Conservation (phyloP, 805 yeast genomes). For the Candida suzukii region DNA sequence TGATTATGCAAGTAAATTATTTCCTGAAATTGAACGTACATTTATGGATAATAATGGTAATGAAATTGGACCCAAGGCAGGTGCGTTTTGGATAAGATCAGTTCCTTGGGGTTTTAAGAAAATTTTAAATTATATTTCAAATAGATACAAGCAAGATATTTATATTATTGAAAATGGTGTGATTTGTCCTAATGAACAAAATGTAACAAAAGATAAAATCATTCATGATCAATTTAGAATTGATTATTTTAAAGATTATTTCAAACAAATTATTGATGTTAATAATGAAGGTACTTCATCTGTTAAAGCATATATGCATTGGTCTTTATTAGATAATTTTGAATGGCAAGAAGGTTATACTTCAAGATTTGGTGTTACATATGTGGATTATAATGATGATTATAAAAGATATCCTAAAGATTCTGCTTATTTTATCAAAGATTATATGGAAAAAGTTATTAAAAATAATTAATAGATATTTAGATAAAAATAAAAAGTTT, state of each 20-base stretch:
- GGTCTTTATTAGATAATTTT: conserved; percentile 1
- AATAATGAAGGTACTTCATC: not conserved
- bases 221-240: not conserved
- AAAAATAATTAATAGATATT: too few relatives aligned
- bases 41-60: not conserved
- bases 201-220: not conserved
- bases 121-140: not conserved
- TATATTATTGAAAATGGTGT: conserved; percentile 1
- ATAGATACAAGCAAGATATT: not conserved
- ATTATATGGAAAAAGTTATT: too few relatives aligned
- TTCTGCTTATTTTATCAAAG: not conserved
- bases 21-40: not conserved
- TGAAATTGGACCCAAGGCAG: conserved; percentile 1
- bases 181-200: conserved; percentile 1
- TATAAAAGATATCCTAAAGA: not conserved
- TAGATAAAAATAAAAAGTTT: too few relatives aligned
- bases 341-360: conserved; percentile 2
- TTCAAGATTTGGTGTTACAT: not conserved
- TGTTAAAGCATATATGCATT: not conserved
- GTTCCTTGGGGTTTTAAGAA: conserved; percentile 1
- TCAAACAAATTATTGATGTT: not conserved
- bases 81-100: not conserved
- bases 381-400: not conserved
- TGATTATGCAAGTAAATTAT: not conserved
- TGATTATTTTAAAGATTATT: not conserved